A percentile compares a stretch with the other conserved stretches of the same genome.
phyloP scores from a whole-genome alignment of 1,139 yeast species.

The Diutina pseudorugosa region DNA sequence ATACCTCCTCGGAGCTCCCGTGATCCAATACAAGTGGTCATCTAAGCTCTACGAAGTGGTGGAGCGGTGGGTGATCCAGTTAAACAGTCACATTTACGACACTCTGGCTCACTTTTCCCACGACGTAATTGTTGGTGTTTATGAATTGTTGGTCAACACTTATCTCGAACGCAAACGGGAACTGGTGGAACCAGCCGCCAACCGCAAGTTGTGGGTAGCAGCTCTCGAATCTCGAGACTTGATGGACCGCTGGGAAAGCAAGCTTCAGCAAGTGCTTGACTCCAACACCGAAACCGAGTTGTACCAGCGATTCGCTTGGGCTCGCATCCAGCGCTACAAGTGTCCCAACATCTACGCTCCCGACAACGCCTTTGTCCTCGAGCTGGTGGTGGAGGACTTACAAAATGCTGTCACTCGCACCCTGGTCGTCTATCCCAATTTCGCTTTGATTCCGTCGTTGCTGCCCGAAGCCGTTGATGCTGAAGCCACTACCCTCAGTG shows the following conservation, averaged over 20 bases:
- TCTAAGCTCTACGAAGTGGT: conserved; percentile 13
- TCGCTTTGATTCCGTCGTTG: not conserved
- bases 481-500: conserved; percentile 21
- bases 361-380: not conserved
- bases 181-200: conserved; percentile 11
- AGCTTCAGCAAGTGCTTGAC: conserved; percentile 26
- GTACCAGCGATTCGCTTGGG: not conserved
- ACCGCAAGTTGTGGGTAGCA: conserved; percentile 16
- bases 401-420: not conserved
- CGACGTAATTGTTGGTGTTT: conserved; percentile 17
- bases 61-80: conserved; percentile 23
- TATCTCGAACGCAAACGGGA: conserved; percentile 20
- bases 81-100: conserved; percentile 14
- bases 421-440: not conserved
- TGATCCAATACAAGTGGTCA: conserved; percentile 19
- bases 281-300: conserved; percentile 10
- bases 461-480: not conserved
- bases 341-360: not conserved
- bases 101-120: conserved; percentile 10
- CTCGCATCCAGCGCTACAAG: not conserved
- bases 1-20: conserved; percentile 7
- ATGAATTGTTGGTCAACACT: conserved; percentile 46
- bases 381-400: not conserved
- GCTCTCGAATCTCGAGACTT: conserved; percentile 13
- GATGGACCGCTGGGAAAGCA: conserved; percentile 24